Base-by-base conservation (phyloP, 2,329 filamentous ascomycete species). In the Fusarium chlamydosporum region DNA sequence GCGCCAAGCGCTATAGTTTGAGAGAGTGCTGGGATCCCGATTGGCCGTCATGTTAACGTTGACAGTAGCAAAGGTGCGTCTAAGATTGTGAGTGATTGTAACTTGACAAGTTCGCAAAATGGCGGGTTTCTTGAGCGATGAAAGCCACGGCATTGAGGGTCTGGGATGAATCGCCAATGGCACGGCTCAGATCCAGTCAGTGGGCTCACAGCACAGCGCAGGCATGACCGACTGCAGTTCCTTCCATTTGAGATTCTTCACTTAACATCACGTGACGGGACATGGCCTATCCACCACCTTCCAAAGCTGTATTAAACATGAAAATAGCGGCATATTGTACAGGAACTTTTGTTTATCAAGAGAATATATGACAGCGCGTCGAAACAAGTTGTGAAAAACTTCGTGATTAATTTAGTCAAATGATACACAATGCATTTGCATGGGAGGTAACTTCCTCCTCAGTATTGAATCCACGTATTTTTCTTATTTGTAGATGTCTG, bases 1-100 rank as follows among this genome's bases (percentile, higher is more conserved):
- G 65, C 88, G 85, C 89, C 93, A 97, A 57, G 91, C 89, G 79
- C 92, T 89, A 81, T 97, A 97, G 83, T 98, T 98, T 77, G 92
- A 92, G 61, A 96, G 82, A 27, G 96, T 97, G 79, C 94, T 96
- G 54, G 94, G 94, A 81, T 98, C 95, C 75, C 92, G 88, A 51
- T 65, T 60, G 46, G 72, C 75, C 48, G 71, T 68, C 78, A 78
- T 79, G 48, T 62, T 76, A 65, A 72, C 65, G 51, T 64, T 76
- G 65, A 72, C 65, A 12, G 76, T 72, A 64, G 76, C 76, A 53
- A 79, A 76, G 56, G 70, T 68, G 60, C 75, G 74, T 60, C 67
- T 70, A 12, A 72, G 53, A 40, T 70, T 75, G 50, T 63, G 67
- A 48, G 56, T 67, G 61, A 74, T 58, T 48, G 71, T 72, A 42